A percentile compares a stretch with the other conserved stretches of the same genome.
phyloP scores from a whole-genome alignment of 2,329 filamentous ascomycete species.

The Fusarium brachygibbosum region DNA sequence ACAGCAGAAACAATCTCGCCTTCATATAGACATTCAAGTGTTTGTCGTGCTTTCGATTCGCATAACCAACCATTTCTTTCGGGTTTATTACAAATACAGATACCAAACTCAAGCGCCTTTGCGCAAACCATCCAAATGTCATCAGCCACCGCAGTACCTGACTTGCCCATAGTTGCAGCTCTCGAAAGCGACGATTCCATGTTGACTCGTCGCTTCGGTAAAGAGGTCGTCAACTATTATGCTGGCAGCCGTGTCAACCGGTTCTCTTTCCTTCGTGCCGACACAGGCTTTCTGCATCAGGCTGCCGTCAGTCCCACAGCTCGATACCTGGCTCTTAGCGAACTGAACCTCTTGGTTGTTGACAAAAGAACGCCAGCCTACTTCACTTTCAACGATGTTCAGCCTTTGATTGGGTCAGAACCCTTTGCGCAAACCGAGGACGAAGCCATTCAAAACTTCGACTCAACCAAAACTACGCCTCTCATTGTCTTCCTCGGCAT shows the following conservation, averaged over 20 bases:
- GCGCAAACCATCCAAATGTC: conserved; percentile 38
- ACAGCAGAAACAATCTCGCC: neutral
- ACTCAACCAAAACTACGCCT: conserved; percentile 76
- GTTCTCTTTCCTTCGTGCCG: conserved; percentile 80
- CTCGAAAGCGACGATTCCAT: conserved; percentile 70
- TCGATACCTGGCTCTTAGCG: conserved; percentile 82
- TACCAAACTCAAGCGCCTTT: conserved; percentile 8
- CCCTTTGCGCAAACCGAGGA: conserved; percentile 80
- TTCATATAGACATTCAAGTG: conserved; percentile 1
- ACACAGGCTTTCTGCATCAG: conserved; percentile 76
- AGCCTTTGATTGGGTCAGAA: conserved; percentile 76
- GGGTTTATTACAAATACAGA: conserved; percentile 36
- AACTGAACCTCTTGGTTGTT: conserved; percentile 79
- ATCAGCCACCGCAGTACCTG: conserved; percentile 50
- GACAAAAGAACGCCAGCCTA: conserved; percentile 73
- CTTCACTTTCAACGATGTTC: conserved; percentile 76
- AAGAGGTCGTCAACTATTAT: conserved; percentile 87
- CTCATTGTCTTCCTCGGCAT: conserved; percentile 88
- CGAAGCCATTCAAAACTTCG: conserved; percentile 78
- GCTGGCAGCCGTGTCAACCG: conserved; percentile 83
- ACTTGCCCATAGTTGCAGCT: conserved; percentile 61
- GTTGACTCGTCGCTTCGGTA: conserved; percentile 82
- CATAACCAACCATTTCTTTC: neutral
- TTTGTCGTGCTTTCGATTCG: neutral
- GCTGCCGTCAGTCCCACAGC: conserved; percentile 76